Evolutionary conservation across 306 rosid species (phyloP).

Genomic region (Chamaecrista fasciculata): DNA sequence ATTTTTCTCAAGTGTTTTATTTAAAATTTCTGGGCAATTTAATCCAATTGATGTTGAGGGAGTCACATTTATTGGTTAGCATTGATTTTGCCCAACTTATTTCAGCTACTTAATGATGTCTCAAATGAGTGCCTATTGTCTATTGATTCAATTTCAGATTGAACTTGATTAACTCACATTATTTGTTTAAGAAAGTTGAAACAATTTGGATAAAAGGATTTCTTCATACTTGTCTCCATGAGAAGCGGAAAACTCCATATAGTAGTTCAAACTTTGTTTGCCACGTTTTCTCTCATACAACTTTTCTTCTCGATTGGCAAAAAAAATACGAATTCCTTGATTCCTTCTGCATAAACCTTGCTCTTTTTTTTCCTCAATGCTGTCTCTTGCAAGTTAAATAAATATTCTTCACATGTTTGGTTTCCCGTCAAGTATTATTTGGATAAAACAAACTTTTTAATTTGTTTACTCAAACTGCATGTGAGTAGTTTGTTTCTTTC

Average conservation of each 20-base stretch:
- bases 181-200: background rate
- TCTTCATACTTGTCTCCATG: slow-evolving; percentile 9
- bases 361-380: background rate
- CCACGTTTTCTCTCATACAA: background rate
- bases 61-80: background rate
- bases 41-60: background rate
- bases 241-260: background rate
- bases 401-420: background rate
- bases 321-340: too few species aligned
- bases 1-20: background rate
- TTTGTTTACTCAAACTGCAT: background rate
- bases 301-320: background rate
- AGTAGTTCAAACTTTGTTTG: slow-evolving; percentile 5
- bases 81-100: background rate
- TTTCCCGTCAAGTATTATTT: background rate
- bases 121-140: slow-evolving; percentile 15
- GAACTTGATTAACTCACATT: background rate
- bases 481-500: slow-evolving; percentile 12
- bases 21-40: slow-evolving; percentile 1
- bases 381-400: background rate
- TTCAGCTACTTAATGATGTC: background rate
- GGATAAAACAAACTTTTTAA: background rate
- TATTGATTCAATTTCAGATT: slow-evolving; percentile 8
- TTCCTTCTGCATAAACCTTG: background rate
- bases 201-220: background rate